Evolutionary conservation across 2,329 filamentous ascomycete genomes (phyloP).

Genomic region (Talaromyces sp.): DNA sequence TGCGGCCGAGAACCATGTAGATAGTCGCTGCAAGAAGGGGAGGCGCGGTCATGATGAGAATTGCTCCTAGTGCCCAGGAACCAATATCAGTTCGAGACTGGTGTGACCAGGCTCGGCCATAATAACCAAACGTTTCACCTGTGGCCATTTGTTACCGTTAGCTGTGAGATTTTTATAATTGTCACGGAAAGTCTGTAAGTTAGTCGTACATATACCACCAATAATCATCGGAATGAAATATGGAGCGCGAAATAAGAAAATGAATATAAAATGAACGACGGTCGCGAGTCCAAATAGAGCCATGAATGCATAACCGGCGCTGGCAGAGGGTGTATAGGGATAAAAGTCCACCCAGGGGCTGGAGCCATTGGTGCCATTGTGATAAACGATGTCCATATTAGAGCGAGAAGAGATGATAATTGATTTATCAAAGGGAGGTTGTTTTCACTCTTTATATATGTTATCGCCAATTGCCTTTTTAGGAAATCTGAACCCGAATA

Average conservation of each 20-base stretch:
- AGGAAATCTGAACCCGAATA: not conserved
- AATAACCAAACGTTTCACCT: conserved; percentile 34
- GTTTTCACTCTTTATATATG: not conserved
- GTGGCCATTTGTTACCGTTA: not conserved
- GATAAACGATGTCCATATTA: conserved; percentile 27
- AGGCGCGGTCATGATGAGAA: conserved; percentile 36
- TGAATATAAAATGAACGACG: conserved; percentile 23
- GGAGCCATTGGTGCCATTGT: conserved; percentile 25
- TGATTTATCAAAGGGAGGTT: not conserved
- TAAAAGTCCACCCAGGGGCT: conserved; percentile 30
- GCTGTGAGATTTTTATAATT: not conserved
- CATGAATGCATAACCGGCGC: conserved; percentile 32
- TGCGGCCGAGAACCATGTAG: conserved; percentile 37
- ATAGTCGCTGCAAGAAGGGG: conserved; percentile 35
- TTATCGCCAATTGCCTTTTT: not conserved
- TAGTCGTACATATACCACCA: conserved; percentile 30
- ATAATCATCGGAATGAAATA: conserved; percentile 34
- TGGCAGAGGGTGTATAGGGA: conserved; percentile 28
- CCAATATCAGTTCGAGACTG: conserved; percentile 17
- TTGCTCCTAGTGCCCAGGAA: conserved; percentile 32
- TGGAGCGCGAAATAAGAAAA: conserved; percentile 26
- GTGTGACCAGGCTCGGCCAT: conserved; percentile 31
- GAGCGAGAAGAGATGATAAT: not conserved
- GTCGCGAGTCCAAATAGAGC: conserved; percentile 28
- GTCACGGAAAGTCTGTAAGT: no score